Evolutionary conservation across 2,329 filamentous ascomycete species (phyloP), one percentile per base, ranked within the genome.

Genomic region (Penicillium oxalicum): DNA sequence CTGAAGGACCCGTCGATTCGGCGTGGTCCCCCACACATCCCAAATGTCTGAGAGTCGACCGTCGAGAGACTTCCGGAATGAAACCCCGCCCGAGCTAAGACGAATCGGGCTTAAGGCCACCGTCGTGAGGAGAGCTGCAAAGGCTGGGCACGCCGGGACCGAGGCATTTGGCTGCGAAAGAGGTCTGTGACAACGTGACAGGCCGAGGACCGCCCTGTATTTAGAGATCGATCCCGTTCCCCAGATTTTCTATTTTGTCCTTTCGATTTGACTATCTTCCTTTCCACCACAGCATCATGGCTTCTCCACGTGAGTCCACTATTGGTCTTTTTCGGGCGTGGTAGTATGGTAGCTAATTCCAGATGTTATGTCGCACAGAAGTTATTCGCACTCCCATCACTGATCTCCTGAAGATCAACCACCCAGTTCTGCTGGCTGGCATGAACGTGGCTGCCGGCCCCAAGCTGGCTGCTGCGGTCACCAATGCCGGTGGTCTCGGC

Each of bases 391-490:
- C 93, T 46, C 84, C 88, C 59, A 78, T 91, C 64, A 98, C 93
- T 61, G 91, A 97, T 81, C 87, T 97, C 57, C 87, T 98, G 75
- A 88, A 89, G 79, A 97, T 98, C 81, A 88, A 95, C 71, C 93
- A 98, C 75, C 93, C 93, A 50, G 78, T 98, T 68, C 77, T 98
- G 65, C 84, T 98, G 54, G 93, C 93, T 62, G 93, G 93, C 70
- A 98, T 98, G 93, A 97, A 98, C 79, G 93, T 97, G 56, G 93
- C 93, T 49, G 93, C 93, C 51, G 93, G 93, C 44, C 93, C 93
- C 48, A 94, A 90, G 79, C 84, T 98, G 65, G 93, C 93, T 45
- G 93, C 93, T 32, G 93, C 93, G 37, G 93, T 98, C 62, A 94
- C 91, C 61, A 96, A 98, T 73, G 93, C 93, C 45, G 93, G 93